Percentiles rank a stretch among this genome's conserved stretches.
phyloP scores from a whole-genome alignment of 1,284 basidiomycete genomes.

The Paramarasmius palmivorus region DNA sequence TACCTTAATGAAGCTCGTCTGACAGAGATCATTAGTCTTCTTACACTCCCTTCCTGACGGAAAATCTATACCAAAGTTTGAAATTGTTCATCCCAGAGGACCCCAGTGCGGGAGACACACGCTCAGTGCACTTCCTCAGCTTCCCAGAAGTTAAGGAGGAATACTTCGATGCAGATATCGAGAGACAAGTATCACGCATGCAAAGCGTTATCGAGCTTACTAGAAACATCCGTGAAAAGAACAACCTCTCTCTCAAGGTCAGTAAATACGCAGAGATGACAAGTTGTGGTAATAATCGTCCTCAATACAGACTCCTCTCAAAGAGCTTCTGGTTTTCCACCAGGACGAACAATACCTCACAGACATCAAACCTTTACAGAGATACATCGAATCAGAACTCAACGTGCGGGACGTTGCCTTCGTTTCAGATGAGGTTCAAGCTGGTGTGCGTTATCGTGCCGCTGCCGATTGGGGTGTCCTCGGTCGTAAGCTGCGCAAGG shows the following conservation, averaged over 20 bases:
- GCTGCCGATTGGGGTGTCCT: constrained; percentile 96
- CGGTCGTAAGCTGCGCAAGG: constrained; percentile 93
- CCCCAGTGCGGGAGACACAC: constrained; percentile 71
- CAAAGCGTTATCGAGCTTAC: constrained; percentile 94
- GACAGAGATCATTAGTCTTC: constrained; percentile 68
- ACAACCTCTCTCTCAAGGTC: constrained; percentile 90
- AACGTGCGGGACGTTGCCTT: constrained; percentile 92
- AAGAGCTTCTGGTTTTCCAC: constrained; percentile 95
- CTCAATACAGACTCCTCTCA: constrained; percentile 80
- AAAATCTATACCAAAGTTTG: constrained; percentile 95
- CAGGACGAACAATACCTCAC: constrained; percentile 82
- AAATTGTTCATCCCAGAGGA: constrained; percentile 82
- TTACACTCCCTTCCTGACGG: constrained; percentile 97
- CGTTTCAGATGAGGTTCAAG: constrained; percentile 84
- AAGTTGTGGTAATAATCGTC: neutral
- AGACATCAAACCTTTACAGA: constrained; percentile 84
- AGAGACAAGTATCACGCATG: constrained; percentile 94
- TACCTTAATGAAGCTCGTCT: constrained; percentile 9
- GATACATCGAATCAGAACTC: constrained; percentile 94
- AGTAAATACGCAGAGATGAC: constrained; percentile 12
- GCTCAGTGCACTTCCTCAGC: constrained; percentile 94
- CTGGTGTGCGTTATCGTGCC: constrained; percentile 90
- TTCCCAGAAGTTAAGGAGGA: constrained; percentile 95
- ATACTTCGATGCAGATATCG: constrained; percentile 96
- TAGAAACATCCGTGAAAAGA: constrained; percentile 86